Base-by-base conservation (phyloP, 2,329 filamentous ascomycete species). In the Tolypocladium sp. region DNA sequence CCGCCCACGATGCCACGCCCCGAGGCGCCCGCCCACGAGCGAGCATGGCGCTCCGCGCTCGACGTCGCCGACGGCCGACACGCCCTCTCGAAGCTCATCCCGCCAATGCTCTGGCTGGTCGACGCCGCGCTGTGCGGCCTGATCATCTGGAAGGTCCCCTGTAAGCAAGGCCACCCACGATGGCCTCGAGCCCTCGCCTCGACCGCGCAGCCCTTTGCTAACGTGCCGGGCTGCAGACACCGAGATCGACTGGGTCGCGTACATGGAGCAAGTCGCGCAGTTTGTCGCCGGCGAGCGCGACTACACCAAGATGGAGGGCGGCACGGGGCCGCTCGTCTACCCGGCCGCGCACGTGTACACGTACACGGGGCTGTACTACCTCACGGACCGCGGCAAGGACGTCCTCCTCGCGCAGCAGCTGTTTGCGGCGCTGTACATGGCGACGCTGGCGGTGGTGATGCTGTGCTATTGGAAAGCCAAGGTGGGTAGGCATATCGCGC, bases 231-330 rank as follows among this genome's bases (percentile, higher is more conserved):
- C 49, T 2, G 37, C 56, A 82, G 94, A 99, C 72, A 99, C 94
- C 51, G 94, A 99, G 74, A 99, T 99, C 69, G 94, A 99, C 76
- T 99, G 93, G 93, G 83, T 82, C 60, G 91, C 94, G 0, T 99
- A 99, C 74, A 97, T 99, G 92, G 83, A 97, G 71, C 94, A 99
- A 69, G 81, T 97, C 52, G 76, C 82, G 46, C 86, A 92, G 66
- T 94, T 89, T 69, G 77, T 92, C 53, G 80, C 84, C 22, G 94
- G 94, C 68, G 92, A 97, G 78, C 86, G 90, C 70, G 88, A 97
- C 74, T 99, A 99, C 73, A 85, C 84, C 61, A 82, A 86, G 60
- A 92, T 99, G 70, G 83, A 88, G 69, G 94, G 94, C 66, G 88
- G 86, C 61, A 99, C 94, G 0, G 94, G 94, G 1, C 94, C 94